Percentiles rank a stretch among this genome's conserved stretches.
phyloP scores from a whole-genome alignment of 345 rosid genomes.

The Gossypium raimondii region DNA sequence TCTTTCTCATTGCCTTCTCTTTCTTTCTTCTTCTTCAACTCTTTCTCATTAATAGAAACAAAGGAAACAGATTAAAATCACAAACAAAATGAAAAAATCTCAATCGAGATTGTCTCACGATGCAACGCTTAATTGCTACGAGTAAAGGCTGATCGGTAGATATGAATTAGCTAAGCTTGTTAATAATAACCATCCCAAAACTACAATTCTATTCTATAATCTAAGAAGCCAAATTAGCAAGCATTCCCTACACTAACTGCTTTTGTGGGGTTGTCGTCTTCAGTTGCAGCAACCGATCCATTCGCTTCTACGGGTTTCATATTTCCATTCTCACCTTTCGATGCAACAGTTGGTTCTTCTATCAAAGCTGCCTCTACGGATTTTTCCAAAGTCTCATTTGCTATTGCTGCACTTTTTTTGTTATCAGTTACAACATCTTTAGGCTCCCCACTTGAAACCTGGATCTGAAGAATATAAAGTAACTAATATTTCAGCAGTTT shows the following conservation, averaged over 20 bases:
- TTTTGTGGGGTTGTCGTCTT: slow-evolving; percentile 1
- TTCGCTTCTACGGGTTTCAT: slow-evolving; percentile 22
- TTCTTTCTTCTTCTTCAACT: not conserved
- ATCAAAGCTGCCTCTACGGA: slow-evolving; percentile 12
- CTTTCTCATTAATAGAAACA: not conserved
- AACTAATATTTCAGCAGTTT: not conserved
- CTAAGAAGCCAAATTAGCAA: slow-evolving; percentile 26
- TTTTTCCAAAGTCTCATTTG: slow-evolving; percentile 19
- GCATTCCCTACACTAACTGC: slow-evolving; percentile 37
- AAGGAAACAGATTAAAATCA: not conserved
- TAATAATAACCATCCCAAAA: slow-evolving; percentile 12
- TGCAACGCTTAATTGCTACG: not conserved
- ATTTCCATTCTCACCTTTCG: slow-evolving; percentile 27
- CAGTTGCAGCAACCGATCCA: slow-evolving; percentile 19
- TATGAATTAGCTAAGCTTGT: slow-evolving; percentile 1
- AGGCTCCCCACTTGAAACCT: slow-evolving; percentile 30
- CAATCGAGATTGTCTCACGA: not conserved
- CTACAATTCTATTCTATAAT: slow-evolving; percentile 6
- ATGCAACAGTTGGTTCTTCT: slow-evolving; percentile 1
- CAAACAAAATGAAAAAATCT: not conserved
- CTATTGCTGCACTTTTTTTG: slow-evolving; percentile 16
- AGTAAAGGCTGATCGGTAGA: not conserved
- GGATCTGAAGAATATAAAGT: not conserved
- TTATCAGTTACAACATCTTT: slow-evolving; percentile 6
- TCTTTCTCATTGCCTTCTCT: not conserved